These are phyloP conservation scores for Tubosaeta brunneosetosa DNA, from an alignment of 768 basidiomycete species.

Conservation along the genomic window DNA sequence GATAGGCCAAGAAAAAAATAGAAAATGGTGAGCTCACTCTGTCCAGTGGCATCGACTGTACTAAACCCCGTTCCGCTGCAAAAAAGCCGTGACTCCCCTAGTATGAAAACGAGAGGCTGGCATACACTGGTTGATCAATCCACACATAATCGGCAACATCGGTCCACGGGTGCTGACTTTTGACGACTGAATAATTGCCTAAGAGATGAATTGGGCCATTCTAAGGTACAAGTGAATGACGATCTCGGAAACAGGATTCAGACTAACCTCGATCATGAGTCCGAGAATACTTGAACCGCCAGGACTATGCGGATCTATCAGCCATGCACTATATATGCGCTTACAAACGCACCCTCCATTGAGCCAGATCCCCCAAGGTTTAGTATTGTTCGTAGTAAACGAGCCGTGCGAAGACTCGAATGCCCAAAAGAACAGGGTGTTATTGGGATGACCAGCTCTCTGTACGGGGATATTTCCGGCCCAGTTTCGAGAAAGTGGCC, in stretches of 20 bases:
- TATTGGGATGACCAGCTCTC: constrained; percentile 53
- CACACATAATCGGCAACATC: constrained; percentile 63
- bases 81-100: constrained; percentile 6
- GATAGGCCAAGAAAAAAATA: neutral
- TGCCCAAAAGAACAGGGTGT: constrained; percentile 64
- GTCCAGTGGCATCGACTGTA: constrained; percentile 60
- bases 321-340: neutral
- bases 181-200: constrained; percentile 42
- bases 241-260: constrained; percentile 12
- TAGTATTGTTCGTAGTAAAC: constrained; percentile 38
- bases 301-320: constrained; percentile 44
- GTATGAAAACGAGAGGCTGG: neutral
- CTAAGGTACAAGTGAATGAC: constrained; percentile 34
- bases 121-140: constrained; percentile 68
- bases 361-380: constrained; percentile 75
- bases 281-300: constrained; percentile 69
- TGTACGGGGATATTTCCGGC: constrained; percentile 66
- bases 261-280: constrained; percentile 54
- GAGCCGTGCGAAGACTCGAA: constrained; percentile 56
- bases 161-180: constrained; percentile 57
- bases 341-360: constrained; percentile 55
- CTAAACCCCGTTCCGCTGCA: constrained; percentile 57
- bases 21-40: constrained; percentile 36
- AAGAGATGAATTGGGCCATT: constrained; percentile 66
- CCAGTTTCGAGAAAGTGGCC: constrained; percentile 44